Base-by-base conservation (phyloP, 2,329 filamentous ascomycete genomes). In the Aspergillus cejpii region DNA sequence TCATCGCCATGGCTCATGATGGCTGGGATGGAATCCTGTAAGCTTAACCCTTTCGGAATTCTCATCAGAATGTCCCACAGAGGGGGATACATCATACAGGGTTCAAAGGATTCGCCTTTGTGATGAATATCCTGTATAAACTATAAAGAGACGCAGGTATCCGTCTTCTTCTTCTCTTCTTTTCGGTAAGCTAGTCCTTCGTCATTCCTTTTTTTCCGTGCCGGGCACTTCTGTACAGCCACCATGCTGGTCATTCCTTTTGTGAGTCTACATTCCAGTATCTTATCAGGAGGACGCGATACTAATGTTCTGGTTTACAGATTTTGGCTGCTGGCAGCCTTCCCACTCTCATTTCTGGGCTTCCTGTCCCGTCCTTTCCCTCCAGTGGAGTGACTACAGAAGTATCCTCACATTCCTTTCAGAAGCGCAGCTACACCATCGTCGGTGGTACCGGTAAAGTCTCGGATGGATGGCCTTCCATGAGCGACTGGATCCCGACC, bases 291-390 rank as follows among this genome's bases (percentile, higher is more conserved):
- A 33, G 10, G 7, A 6, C 27, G n/a, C n/a, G n/a, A 6, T 26
- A 17, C 40, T 42, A 6, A 42, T 21, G 4, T 15, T 4, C 14
- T 20, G 17, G 11, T n/a, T n/a, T n/a, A n/a, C 29, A 57, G 54
- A 45, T 60, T 43, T 38, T 60, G 53, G 58, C 58, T 61, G 58
- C 58, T 55, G 58, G 58, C 58, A 61, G 58, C 53, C 57, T 61
- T 44, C 43, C 57, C 53, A 44, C 47, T 28, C 50, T 58, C 50
- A 55, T 58, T 58, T 52, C 45, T 43, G 56, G 54, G 51, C 53
- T 54, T 45, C 56, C 56, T 39, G 46, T 58, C 38, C 45, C 53
- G 43, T 53, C 52, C 54, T 45, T 46, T 59, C 50, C 47, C 49
- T 54, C 37, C 28, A 43, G 47, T 48, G 19, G 28, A n/a, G 28